A percentile compares a stretch with the other conserved stretches of the same genome.
Evolutionary conservation across 2,329 filamentous ascomycete species (phyloP).

Genomic region (Plenodomus tracheiphilus): DNA sequence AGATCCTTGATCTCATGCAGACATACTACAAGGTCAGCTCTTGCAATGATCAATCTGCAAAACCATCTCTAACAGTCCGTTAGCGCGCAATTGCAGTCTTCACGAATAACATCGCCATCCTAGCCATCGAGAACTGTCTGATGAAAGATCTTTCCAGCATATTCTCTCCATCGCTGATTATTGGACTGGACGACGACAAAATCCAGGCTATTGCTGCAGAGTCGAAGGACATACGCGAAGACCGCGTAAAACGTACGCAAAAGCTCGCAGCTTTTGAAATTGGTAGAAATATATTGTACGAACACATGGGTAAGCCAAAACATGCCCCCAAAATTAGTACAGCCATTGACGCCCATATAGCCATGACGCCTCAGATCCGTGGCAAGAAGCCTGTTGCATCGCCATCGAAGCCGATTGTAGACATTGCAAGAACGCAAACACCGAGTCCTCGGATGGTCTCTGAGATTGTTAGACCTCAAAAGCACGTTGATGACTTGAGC

Average conservation of each 20-base stretch:
- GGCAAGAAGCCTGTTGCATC: neutral
- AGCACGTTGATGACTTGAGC: neutral
- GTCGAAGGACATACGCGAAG: conserved; percentile 18
- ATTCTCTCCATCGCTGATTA: conserved; percentile 21
- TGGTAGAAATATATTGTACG: conserved; percentile 18
- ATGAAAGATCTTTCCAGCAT: conserved; percentile 22
- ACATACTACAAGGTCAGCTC: conserved; percentile 29
- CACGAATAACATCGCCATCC: conserved; percentile 30
- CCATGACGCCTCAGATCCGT: neutral
- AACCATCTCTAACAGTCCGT: conserved; percentile 5
- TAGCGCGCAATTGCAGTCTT: conserved; percentile 29
- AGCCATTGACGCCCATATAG: neutral
- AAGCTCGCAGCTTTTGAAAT: conserved; percentile 16
- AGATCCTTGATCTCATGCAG: conserved; percentile 31
- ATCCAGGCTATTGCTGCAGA: conserved; percentile 29
- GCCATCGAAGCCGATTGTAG: neutral
- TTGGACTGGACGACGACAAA: conserved; percentile 24
- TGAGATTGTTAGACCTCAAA: neutral
- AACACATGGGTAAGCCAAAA: conserved; percentile 16
- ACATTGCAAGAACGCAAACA: neutral
- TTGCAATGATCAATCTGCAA: neutral
- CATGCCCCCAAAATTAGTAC: neutral
- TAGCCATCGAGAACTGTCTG: conserved; percentile 32
- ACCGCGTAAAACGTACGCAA: conserved; percentile 15
- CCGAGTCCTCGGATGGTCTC: neutral